phyloP scores from a whole-genome alignment of 257 asterid genomes.

The Plantago major region DNA sequence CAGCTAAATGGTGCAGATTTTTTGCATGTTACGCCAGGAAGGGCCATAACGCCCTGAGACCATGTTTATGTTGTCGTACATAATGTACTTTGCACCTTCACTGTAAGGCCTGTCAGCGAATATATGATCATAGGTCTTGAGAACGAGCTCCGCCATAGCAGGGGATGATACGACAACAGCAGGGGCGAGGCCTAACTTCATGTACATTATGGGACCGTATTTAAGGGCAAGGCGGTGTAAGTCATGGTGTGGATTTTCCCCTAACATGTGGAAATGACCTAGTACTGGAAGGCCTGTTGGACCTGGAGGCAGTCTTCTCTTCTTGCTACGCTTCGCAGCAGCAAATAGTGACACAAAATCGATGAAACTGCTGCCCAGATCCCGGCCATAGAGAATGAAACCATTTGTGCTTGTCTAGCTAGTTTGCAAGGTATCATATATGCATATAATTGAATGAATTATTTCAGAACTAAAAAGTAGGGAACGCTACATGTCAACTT shows the following conservation, averaged over 20 bases:
- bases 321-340: not conserved
- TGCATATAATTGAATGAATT: not conserved
- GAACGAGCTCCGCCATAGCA: slow-evolving; percentile 6
- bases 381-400: too few species aligned
- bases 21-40: slow-evolving; percentile 14
- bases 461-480: not conserved
- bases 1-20: slow-evolving; percentile 10
- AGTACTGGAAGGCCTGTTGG: slow-evolving; percentile 9
- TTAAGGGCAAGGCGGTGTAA: not conserved
- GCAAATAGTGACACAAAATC: not conserved
- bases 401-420: too few species aligned
- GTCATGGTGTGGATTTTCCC: slow-evolving; percentile 5
- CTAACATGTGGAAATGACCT: slow-evolving; percentile 14
- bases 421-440: not conserved
- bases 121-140: slow-evolving; percentile 14
- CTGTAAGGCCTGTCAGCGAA: slow-evolving; percentile 5
- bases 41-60: slow-evolving; percentile 7
- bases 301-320: slow-evolving; percentile 5
- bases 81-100: not conserved
- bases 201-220: slow-evolving; percentile 14
- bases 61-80: not conserved
- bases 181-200: slow-evolving; percentile 8
- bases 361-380: not conserved
- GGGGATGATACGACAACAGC: slow-evolving; percentile 12
- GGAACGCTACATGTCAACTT: too few species aligned